Evolutionary conservation across 805 yeast species (phyloP).

Genomic region (Cyberlindnera bimundalis): DNA sequence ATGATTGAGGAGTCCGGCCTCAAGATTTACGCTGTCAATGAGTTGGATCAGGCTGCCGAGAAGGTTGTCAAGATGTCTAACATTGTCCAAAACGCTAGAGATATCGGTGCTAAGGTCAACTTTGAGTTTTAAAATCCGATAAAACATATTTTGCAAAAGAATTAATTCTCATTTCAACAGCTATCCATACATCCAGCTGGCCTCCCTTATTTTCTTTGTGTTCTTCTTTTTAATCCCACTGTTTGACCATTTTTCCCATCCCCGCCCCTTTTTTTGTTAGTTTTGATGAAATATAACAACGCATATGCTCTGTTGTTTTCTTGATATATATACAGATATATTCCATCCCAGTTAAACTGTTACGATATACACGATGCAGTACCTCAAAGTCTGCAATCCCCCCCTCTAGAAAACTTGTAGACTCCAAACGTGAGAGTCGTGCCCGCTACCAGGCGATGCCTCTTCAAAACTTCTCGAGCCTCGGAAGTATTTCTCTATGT

Average conservation of each 20-base stretch:
- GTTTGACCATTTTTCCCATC: neutral
- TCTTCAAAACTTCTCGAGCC: neutral
- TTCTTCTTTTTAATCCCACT: too few relatives aligned
- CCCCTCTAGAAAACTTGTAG: too few relatives aligned
- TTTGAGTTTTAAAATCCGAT: constrained; percentile 43
- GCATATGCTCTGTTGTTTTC: neutral
- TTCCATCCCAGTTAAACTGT: neutral
- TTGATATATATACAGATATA: neutral
- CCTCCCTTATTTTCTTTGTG: too few relatives aligned
- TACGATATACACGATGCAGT: neutral
- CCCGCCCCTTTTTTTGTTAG: neutral
- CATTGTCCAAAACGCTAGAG: constrained; percentile 45
- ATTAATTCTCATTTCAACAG: too few relatives aligned
- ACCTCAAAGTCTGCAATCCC: too few relatives aligned
- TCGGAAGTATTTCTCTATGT: too few relatives aligned
- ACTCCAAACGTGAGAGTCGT: too few relatives aligned
- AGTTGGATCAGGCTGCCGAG: constrained; percentile 96
- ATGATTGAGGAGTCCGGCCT: constrained; percentile 85
- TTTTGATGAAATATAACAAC: neutral
- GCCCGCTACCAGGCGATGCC: neutral
- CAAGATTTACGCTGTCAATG: constrained; percentile 86
- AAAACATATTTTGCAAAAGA: too few relatives aligned
- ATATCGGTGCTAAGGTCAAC: constrained; percentile 45
- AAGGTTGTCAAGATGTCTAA: constrained; percentile 71
- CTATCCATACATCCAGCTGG: too few relatives aligned